These are phyloP conservation scores for Aspergillus sp. DNA, from an alignment of 2,329 filamentous ascomycete species.

Conservation along the genomic window DNA sequence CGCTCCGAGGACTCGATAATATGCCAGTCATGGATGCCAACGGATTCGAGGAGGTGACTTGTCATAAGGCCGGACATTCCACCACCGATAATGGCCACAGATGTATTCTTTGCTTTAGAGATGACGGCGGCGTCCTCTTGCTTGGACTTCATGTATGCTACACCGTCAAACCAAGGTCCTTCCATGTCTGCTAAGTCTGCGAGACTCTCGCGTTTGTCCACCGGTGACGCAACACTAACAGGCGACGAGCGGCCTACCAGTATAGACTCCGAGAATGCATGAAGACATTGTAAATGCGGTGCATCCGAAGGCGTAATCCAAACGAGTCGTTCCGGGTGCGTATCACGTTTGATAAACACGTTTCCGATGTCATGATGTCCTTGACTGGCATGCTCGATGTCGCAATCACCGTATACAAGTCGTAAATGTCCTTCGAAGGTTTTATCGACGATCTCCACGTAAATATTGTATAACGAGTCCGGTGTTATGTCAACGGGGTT, in stretches of 20 bases:
- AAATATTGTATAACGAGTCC: conserved; percentile 45
- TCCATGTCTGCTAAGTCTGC: conserved; percentile 30
- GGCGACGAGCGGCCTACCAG: conserved; percentile 18
- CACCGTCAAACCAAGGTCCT: conserved; percentile 37
- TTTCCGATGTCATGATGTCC: conserved; percentile 41
- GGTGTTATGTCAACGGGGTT: conserved; percentile 26
- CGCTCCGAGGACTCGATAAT: conserved; percentile 39
- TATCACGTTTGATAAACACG: conserved; percentile 31
- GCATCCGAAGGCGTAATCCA: conserved; percentile 29
- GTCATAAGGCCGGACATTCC: conserved; percentile 34
- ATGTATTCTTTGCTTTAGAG: conserved; percentile 24
- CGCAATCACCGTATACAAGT: conserved; percentile 42
- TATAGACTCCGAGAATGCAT: conserved; percentile 24
- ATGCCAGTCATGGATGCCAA: conserved; percentile 41
- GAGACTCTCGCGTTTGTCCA: conserved; percentile 20
- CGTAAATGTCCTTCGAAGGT: conserved; percentile 39
- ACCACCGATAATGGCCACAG: conserved; percentile 33
- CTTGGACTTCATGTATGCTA: conserved; percentile 30
- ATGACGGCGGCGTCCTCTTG: conserved; percentile 19
- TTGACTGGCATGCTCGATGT: conserved; percentile 26
- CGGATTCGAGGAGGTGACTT: conserved; percentile 37
- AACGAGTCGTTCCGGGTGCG: conserved; percentile 40
- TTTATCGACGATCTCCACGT: conserved; percentile 36
- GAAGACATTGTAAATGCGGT: conserved; percentile 25
- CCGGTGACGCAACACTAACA: conserved; percentile 10